A percentile compares a stretch with the other conserved stretches of the same genome.
These are phyloP conservation scores for Litsea cubeba DNA, from an alignment of 164 flowering plant species.

Conservation along the genomic window DNA sequence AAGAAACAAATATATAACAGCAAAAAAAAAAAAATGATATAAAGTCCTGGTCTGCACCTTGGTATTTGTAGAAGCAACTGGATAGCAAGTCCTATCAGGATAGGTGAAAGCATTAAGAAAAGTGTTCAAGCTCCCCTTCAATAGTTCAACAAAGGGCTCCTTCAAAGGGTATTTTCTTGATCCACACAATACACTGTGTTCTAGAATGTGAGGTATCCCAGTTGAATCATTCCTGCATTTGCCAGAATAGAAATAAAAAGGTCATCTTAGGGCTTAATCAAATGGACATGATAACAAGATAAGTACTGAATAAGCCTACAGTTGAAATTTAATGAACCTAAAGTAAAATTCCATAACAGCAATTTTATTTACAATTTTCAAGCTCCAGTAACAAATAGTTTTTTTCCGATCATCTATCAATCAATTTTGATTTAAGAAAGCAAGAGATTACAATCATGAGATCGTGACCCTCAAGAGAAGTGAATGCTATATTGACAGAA, in stretches of 20 bases:
- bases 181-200: conserved; percentile 96
- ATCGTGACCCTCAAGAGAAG: too few relatives aligned
- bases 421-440: not conserved
- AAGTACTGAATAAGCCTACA: too few relatives aligned
- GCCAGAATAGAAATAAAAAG: not conserved
- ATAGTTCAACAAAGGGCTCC: conserved; percentile 94
- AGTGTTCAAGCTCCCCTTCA: conserved; percentile 93
- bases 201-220: conserved; percentile 96
- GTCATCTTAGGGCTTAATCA: not conserved
- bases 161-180: conserved; percentile 97
- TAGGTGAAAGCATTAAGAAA: conserved; percentile 96
- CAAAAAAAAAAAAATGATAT: not conserved
- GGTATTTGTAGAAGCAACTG: conserved; percentile 94
- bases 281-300: not conserved
- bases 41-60: conserved; percentile 45
- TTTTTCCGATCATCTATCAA: not conserved
- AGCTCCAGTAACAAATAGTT: not conserved
- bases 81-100: conserved; percentile 99
- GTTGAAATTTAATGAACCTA: not conserved
- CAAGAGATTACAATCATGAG: too few relatives aligned
- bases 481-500: too few relatives aligned
- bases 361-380: not conserved
- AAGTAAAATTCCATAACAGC: not conserved
- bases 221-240: conserved; percentile 87
- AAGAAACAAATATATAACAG: not conserved